Conservation (phyloP, 2,329 filamentous ascomycete species). For the Aspergillus felis region DNA sequence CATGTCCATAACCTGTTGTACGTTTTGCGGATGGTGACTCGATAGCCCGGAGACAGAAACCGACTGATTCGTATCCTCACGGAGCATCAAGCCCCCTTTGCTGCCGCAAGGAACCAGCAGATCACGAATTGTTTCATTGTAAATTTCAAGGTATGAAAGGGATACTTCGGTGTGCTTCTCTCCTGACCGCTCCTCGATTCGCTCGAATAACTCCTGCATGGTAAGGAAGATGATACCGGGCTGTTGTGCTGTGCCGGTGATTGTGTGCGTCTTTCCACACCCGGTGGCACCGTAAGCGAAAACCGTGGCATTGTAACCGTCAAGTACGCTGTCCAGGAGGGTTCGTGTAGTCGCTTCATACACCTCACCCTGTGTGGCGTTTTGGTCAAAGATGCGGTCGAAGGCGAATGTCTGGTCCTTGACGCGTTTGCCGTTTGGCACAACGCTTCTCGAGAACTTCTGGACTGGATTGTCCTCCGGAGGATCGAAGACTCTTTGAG, state of each 20-base stretch:
- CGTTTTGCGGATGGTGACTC: constrained; percentile 84
- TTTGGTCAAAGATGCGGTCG: constrained; percentile 95
- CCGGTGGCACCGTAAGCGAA: constrained; percentile 98
- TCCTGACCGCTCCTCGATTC: constrained; percentile 78
- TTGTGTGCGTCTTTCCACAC: constrained; percentile 98
- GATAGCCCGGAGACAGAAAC: constrained; percentile 89
- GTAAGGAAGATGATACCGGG: constrained; percentile 98
- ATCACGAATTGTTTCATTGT: constrained; percentile 98
- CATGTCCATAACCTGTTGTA: constrained; percentile 98
- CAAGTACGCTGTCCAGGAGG: constrained; percentile 90
- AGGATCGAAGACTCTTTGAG: constrained; percentile 82
- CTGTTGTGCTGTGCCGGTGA: constrained; percentile 84
- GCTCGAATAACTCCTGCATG: constrained; percentile 98
- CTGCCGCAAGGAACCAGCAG: constrained; percentile 79
- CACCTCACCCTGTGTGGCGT: constrained; percentile 83
- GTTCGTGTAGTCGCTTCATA: constrained; percentile 89
- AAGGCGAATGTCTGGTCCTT: constrained; percentile 98
- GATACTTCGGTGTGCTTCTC: constrained; percentile 89
- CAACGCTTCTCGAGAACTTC: constrained; percentile 75
- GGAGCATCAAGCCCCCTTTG: constrained; percentile 81
- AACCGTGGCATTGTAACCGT: constrained; percentile 97
- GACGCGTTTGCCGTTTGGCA: constrained; percentile 81
- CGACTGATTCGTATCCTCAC: constrained; percentile 89
- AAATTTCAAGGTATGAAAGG: constrained; percentile 94
- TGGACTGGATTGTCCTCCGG: constrained; percentile 92